Percentiles rank a stretch among this genome's conserved stretches.
Evolutionary conservation across 1,284 basidiomycete species (phyloP).

Genomic region (Serendipita sp.): DNA sequence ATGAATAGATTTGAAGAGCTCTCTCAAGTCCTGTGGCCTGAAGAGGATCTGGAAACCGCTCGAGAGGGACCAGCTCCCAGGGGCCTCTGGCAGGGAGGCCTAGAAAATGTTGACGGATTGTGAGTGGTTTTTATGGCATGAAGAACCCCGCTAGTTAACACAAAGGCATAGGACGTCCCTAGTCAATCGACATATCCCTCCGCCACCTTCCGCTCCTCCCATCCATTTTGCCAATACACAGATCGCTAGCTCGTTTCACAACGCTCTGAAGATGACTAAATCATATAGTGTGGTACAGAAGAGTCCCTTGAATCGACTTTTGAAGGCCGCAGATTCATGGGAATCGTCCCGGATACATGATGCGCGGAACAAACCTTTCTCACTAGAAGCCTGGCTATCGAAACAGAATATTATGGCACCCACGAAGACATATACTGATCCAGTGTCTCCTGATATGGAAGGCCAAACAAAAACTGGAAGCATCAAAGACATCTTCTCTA

Average conservation of each 20-base stretch:
- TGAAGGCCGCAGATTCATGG: background rate
- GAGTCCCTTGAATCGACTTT: slow-evolving; percentile 47
- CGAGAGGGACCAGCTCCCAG: slow-evolving; percentile 18
- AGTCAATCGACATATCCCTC: slow-evolving; percentile 24
- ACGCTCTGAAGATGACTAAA: slow-evolving; percentile 46
- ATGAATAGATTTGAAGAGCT: slow-evolving; percentile 38
- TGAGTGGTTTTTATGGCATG: slow-evolving; percentile 27
- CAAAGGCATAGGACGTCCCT: slow-evolving; percentile 25
- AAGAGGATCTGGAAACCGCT: slow-evolving; percentile 15
- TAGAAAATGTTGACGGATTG: slow-evolving; percentile 38
- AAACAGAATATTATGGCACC: background rate
- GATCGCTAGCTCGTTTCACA: slow-evolving; percentile 39
- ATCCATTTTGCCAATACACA: slow-evolving; percentile 39
- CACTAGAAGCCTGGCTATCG: background rate
- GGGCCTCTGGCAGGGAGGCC: slow-evolving; percentile 27
- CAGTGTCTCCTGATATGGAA: background rate
- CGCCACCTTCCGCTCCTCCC: slow-evolving; percentile 28
- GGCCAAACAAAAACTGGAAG: background rate
- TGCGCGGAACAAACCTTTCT: background rate
- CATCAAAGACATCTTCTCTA: background rate
- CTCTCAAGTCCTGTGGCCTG: slow-evolving; percentile 35
- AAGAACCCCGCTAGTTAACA: slow-evolving; percentile 12
- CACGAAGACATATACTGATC: background rate
- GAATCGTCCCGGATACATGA: background rate
- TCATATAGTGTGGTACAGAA: slow-evolving; percentile 35